Conservation (phyloP, 768 basidiomycete species). For the Mycena galopus region DNA sequence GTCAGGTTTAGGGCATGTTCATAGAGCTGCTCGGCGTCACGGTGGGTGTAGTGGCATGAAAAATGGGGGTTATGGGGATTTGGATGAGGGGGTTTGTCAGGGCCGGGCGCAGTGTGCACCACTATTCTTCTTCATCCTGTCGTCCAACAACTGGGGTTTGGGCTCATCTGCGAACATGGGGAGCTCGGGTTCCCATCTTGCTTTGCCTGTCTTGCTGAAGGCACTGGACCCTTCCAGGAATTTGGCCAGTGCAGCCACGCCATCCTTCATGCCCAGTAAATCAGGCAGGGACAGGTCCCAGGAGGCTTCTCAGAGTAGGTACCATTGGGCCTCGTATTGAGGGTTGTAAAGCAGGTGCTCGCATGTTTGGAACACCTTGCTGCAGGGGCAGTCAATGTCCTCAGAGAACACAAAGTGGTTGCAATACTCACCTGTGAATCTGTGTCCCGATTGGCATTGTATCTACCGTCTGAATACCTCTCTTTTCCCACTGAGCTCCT, state of each 20-base stretch:
- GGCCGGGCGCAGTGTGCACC: too few species aligned
- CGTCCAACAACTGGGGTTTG: neutral
- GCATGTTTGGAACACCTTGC: neutral
- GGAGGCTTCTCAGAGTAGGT: neutral
- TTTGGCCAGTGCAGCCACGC: neutral
- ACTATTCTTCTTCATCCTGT: too few species aligned
- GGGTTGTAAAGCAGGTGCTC: neutral
- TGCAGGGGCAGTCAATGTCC: too few species aligned
- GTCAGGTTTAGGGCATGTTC: too few species aligned
- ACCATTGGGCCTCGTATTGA: neutral
- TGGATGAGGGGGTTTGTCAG: too few species aligned
- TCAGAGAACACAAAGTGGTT: neutral
- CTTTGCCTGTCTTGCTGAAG: neutral
- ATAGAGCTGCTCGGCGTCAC: too few species aligned
- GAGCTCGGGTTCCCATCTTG: neutral
- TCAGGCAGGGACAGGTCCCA: neutral
- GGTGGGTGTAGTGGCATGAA: too few species aligned
- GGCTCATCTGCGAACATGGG: neutral
- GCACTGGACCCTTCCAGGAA: neutral
- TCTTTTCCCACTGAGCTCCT: neutral
- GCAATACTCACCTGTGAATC: neutral
- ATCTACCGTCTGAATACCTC: neutral
- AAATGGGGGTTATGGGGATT: too few species aligned
- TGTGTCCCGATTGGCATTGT: neutral
- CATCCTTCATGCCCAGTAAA: neutral